phyloP scores from a whole-genome alignment of 352 stramenopile genomes.

The Phytophthora idaei region DNA sequence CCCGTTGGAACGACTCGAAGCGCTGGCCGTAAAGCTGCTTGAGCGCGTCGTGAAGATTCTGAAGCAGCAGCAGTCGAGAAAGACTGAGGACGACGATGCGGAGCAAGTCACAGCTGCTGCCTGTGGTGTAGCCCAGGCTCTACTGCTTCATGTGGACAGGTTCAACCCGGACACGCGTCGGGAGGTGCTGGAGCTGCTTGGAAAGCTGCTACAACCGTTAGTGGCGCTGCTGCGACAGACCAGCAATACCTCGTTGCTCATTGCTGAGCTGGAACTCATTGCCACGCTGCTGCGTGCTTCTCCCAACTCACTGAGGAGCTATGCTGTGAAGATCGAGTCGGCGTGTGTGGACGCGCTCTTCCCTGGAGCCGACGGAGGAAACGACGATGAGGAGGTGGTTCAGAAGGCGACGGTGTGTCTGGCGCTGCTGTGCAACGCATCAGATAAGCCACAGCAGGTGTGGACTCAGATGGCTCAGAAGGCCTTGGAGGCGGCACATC shows the following conservation, averaged over 20 bases:
- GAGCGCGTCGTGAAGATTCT: slow-evolving; percentile 70
- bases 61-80: slow-evolving; percentile 60
- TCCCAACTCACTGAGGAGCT: slow-evolving; percentile 63
- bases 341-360: slow-evolving; percentile 43
- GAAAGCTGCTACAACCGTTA: slow-evolving; percentile 64
- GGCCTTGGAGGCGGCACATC: slow-evolving; percentile 60
- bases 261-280: slow-evolving; percentile 52
- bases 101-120: slow-evolving; percentile 39
- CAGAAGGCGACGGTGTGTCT: slow-evolving; percentile 49
- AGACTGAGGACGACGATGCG: slow-evolving; percentile 35
- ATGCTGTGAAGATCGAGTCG: slow-evolving; percentile 68
- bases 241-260: slow-evolving; percentile 13
- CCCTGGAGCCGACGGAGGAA: slow-evolving; percentile 21
- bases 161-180: slow-evolving; percentile 63
- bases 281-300: slow-evolving; percentile 51
- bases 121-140: slow-evolving; percentile 49
- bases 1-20: slow-evolving; percentile 62
- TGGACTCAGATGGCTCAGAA: slow-evolving; percentile 77
- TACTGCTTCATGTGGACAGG: slow-evolving; percentile 57
- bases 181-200: slow-evolving; percentile 61
- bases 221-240: slow-evolving; percentile 47
- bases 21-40: slow-evolving; percentile 56
- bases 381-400: slow-evolving; percentile 23
- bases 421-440: slow-evolving; percentile 58
- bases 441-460: slow-evolving; percentile 58